Percentiles rank a stretch among this genome's conserved stretches.
Evolutionary conservation across 768 basidiomycete genomes (phyloP).

Genomic region (Kwoniella newhampshirensis): DNA sequence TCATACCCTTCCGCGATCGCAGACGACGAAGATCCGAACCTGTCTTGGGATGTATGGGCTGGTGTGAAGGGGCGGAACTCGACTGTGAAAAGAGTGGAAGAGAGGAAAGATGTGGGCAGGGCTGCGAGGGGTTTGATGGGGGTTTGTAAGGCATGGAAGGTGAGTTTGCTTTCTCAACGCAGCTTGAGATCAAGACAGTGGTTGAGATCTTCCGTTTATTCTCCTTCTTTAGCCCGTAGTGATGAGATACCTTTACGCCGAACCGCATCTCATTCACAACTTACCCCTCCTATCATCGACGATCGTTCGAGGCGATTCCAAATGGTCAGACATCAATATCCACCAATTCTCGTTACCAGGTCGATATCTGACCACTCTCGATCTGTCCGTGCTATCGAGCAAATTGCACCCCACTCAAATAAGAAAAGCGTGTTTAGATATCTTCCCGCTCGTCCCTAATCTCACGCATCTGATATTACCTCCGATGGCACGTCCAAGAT

Average conservation of each 20-base stretch:
- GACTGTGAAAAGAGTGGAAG: constrained; percentile 7
- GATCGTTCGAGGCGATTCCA: constrained; percentile 66
- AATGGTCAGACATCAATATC: constrained; percentile 84
- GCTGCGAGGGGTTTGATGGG: constrained; percentile 31
- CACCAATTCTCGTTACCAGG: constrained; percentile 85
- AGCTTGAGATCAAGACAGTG: too few relatives aligned
- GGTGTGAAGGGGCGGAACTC: constrained; percentile 23
- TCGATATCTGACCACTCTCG: constrained; percentile 75
- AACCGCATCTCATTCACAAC: constrained; percentile 27
- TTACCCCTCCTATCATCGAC: constrained; percentile 52
- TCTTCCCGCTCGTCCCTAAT: constrained; percentile 49
- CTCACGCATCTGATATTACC: constrained; percentile 45
- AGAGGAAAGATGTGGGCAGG: constrained; percentile 26
- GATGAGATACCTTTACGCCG: constrained; percentile 36
- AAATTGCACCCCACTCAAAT: constrained; percentile 21
- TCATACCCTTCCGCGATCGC: constrained; percentile 15
- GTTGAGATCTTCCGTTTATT: too few relatives aligned
- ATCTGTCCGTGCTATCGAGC: constrained; percentile 60
- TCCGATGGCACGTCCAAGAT: too few relatives aligned
- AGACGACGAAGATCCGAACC: background rate
- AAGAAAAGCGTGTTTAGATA: constrained; percentile 11
- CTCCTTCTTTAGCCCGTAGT: constrained; percentile 35
- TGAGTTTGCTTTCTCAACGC: constrained; percentile 14
- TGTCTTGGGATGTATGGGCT: constrained; percentile 24
- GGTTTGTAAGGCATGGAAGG: constrained; percentile 47